A percentile compares a stretch with the other conserved stretches of the same genome.
Conservation (phyloP, 2,329 filamentous ascomycete species). For the Fusarium sp. region DNA sequence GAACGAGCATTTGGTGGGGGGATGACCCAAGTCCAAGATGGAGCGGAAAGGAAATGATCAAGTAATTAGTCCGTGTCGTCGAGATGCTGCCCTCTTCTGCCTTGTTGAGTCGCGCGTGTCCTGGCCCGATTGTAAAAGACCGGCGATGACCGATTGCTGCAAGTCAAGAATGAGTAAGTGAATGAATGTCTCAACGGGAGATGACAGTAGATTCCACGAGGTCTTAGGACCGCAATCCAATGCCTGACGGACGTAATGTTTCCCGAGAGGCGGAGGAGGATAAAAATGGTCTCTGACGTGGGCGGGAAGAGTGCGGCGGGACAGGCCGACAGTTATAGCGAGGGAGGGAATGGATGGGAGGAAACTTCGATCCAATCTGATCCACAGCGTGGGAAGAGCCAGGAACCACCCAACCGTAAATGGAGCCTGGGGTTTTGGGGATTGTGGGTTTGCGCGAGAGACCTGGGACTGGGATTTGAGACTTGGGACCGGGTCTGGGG, state of each 20-base stretch:
- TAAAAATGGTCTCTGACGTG: slow-evolving; percentile 43
- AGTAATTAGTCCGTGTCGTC: slow-evolving; percentile 25
- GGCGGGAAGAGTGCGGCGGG: slow-evolving; percentile 42
- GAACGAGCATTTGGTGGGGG: slow-evolving; percentile 40
- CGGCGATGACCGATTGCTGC: slow-evolving; percentile 32
- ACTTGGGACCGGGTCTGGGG: slow-evolving; percentile 33
- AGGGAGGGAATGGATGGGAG: slow-evolving; percentile 40
- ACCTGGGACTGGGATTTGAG: slow-evolving; percentile 38
- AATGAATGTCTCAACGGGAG: slow-evolving; percentile 43
- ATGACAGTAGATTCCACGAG: slow-evolving; percentile 46
- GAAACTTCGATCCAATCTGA: slow-evolving; percentile 42
- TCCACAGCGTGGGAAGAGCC: slow-evolving; percentile 40
- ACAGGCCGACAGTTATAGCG: slow-evolving; percentile 46
- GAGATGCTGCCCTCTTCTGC: slow-evolving; percentile 8
- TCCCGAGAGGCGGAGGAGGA: slow-evolving; percentile 31
- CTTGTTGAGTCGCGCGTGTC: slow-evolving; percentile 15
- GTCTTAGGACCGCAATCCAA: slow-evolving; percentile 41
- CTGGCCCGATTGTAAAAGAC: slow-evolving; percentile 20
- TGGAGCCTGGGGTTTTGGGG: slow-evolving; percentile 42
- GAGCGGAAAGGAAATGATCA: slow-evolving; percentile 8
- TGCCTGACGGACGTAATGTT: slow-evolving; percentile 33
- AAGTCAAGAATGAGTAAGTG: slow-evolving; percentile 42
- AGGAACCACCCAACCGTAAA: slow-evolving; percentile 45
- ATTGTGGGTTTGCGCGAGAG: slow-evolving; percentile 36
- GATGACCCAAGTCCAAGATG: slow-evolving; percentile 15